Evolutionary conservation across 2,329 filamentous ascomycete species (phyloP).

Genomic region (Hirsutella minnesotensis): DNA sequence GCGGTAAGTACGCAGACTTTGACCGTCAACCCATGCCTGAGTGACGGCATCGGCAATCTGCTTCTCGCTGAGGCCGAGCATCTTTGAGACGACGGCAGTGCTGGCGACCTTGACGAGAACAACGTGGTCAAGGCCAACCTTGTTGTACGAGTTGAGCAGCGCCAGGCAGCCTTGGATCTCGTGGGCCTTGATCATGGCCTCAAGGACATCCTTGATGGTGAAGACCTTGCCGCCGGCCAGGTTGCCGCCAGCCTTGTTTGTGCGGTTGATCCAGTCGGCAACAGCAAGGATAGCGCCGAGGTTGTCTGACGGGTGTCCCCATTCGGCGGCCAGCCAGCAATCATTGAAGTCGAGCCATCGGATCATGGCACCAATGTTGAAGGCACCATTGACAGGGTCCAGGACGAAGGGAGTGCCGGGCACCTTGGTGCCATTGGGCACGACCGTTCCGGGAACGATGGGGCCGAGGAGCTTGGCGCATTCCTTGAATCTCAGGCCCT

Average conservation of each 20-base stretch:
- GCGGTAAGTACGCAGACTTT: slow-evolving; percentile 90
- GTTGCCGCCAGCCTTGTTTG: slow-evolving; percentile 64
- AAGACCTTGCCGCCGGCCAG: slow-evolving; percentile 80
- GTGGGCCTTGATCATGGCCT: slow-evolving; percentile 98
- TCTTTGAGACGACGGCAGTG: slow-evolving; percentile 85
- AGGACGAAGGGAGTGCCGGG: slow-evolving; percentile 89
- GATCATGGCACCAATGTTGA: slow-evolving; percentile 99
- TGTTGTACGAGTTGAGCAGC: slow-evolving; percentile 97
- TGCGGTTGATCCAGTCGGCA: slow-evolving; percentile 94
- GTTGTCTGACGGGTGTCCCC: slow-evolving; percentile 98
- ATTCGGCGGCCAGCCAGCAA: slow-evolving; percentile 98
- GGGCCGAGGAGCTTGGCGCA: slow-evolving; percentile 92
- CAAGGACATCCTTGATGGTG: slow-evolving; percentile 80
- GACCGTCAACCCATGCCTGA: slow-evolving; percentile 95
- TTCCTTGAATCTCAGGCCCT: slow-evolving; percentile 90
- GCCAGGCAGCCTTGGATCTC: slow-evolving; percentile 97
- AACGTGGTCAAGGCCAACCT: slow-evolving; percentile 95
- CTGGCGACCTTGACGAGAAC: slow-evolving; percentile 96
- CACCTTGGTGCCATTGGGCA: slow-evolving; percentile 85
- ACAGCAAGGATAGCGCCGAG: slow-evolving; percentile 92
- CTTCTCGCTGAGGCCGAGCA: slow-evolving; percentile 79
- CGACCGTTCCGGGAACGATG: slow-evolving; percentile 76
- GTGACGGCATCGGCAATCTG: slow-evolving; percentile 94
- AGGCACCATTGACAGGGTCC: slow-evolving; percentile 88
- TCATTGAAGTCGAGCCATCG: slow-evolving; percentile 99